These are phyloP conservation scores for Geranium brycei DNA, from an alignment of 345 rosid species.

Conservation along the genomic window DNA sequence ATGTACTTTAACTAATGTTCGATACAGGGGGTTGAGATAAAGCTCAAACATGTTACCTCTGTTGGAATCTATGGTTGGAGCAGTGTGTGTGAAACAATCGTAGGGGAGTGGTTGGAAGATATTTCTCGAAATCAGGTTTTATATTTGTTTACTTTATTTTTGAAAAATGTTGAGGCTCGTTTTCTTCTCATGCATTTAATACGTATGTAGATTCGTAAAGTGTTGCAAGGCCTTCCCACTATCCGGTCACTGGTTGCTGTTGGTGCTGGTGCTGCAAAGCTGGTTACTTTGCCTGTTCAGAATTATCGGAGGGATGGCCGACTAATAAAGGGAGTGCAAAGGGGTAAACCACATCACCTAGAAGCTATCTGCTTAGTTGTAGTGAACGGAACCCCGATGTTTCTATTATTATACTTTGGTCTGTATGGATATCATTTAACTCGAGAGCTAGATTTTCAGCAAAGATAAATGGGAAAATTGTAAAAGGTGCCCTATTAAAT, in stretches of 20 bases:
- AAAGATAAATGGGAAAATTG: too few relatives aligned
- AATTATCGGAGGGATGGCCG: slow-evolving; percentile 74
- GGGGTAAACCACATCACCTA: slow-evolving; percentile 38
- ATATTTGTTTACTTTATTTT: neutral
- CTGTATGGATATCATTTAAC: too few relatives aligned
- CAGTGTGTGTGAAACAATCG: slow-evolving; percentile 61
- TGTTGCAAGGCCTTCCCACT: slow-evolving; percentile 65
- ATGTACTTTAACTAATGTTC: neutral
- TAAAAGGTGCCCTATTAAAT: too few relatives aligned
- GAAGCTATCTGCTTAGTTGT: neutral
- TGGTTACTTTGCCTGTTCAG: slow-evolving; percentile 77
- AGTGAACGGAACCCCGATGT: neutral
- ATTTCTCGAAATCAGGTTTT: slow-evolving; percentile 86
- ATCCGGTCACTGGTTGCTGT: slow-evolving; percentile 69
- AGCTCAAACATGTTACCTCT: slow-evolving; percentile 83
- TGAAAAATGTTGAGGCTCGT: slow-evolving; percentile 9
- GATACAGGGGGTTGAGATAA: slow-evolving; percentile 76
- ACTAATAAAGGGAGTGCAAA: slow-evolving; percentile 81
- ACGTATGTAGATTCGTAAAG: slow-evolving; percentile 43
- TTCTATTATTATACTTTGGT: too few relatives aligned
- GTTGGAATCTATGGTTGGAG: slow-evolving; percentile 84
- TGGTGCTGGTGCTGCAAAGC: slow-evolving; percentile 63
- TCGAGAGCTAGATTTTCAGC: too few relatives aligned
- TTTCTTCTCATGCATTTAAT: neutral
- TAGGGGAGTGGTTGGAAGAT: slow-evolving; percentile 93